These are phyloP conservation scores for Lomentospora prolificans DNA, from an alignment of 2,329 filamentous ascomycete species.

Conservation along the genomic window DNA sequence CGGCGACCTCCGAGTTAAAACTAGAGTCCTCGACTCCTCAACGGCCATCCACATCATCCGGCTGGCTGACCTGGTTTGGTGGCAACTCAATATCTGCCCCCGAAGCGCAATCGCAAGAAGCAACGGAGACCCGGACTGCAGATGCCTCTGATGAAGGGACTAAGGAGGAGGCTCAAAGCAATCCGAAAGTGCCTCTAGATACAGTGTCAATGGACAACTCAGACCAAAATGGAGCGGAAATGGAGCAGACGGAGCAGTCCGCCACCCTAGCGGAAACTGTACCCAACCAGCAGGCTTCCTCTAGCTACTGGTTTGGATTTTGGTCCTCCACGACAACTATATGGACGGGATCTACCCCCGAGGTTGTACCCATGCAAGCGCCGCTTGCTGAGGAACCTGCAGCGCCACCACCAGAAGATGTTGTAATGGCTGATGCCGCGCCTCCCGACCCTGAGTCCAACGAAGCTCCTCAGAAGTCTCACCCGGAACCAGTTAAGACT, in stretches of 20 bases:
- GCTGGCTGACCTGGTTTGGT: conserved; percentile 47
- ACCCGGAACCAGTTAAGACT: conserved; percentile 23
- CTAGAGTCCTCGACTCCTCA: neutral
- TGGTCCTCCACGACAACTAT: conserved; percentile 21
- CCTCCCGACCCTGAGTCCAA: conserved; percentile 13
- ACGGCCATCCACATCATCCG: conserved; percentile 25
- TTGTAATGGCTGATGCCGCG: conserved; percentile 33
- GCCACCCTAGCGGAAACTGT: neutral
- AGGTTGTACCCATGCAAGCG: conserved; percentile 7
- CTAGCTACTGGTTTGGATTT: conserved; percentile 30
- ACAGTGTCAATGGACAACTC: neutral
- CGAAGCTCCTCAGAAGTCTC: conserved; percentile 15
- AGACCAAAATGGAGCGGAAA: neutral
- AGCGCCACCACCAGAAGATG: conserved; percentile 26
- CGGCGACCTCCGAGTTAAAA: neutral
- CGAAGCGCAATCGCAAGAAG: neutral
- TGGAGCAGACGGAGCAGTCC: neutral
- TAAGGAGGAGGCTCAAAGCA: neutral
- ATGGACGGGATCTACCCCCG: conserved; percentile 4
- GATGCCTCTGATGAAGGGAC: neutral
- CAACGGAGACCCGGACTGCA: neutral
- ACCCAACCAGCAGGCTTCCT: neutral
- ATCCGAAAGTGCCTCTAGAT: neutral
- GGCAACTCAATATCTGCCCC: conserved; percentile 16
- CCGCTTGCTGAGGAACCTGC: conserved; percentile 14